Base-by-base conservation (phyloP, 257 asterid genomes). In the Nicotiana paniculata region DNA sequence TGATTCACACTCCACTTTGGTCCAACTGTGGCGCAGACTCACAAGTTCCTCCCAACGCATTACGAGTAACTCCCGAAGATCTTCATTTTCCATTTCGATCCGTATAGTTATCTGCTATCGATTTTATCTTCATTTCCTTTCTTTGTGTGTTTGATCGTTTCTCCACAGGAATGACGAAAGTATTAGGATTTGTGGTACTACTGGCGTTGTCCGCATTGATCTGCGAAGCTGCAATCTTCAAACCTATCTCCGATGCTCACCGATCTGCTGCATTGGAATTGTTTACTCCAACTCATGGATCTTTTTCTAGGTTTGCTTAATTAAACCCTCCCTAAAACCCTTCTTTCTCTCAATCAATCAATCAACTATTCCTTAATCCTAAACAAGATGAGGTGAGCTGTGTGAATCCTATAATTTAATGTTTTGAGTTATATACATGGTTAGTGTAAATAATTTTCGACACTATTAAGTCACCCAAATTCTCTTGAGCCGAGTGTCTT, bases 241-340 rank as follows among this genome's bases (percentile, higher is more conserved):
- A 30, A 21, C 97, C 97, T 57, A 88, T 96, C 37, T 96, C 97
- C 59, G 92, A 94, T 24, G 79, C 95, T 79, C 97, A 93, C 79
- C 97, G 98, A 96, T 94, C 97, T 78, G 95, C 97, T 3, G 98
- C 97, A 30, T 85, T 87, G 82, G 97, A 94, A 85, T 87, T 93
- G 46, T 90, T 92, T 79, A 54, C 90, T 58, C 78, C 92, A 28
- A 46, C 86, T 64, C 89, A 87, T 80, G 97, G 97, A 86, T 91
- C 97, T 72, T 91, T 86, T 80, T 82, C 87, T 79, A 94, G 97
- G 98, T 94, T 77, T 82, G 53, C 12, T 1, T 39, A 39, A 70
- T 51, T 83, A 87, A 91, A 88, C 91, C 90, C 88, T 85, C 48
- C 65, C 76, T 83, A 89, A 86, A 86, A 87, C 88, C 84, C 75